A percentile compares a stretch with the other conserved stretches of the same genome.
phyloP scores from a whole-genome alignment of 2,329 filamentous ascomycete species.

The Sporothrix inflata region DNA sequence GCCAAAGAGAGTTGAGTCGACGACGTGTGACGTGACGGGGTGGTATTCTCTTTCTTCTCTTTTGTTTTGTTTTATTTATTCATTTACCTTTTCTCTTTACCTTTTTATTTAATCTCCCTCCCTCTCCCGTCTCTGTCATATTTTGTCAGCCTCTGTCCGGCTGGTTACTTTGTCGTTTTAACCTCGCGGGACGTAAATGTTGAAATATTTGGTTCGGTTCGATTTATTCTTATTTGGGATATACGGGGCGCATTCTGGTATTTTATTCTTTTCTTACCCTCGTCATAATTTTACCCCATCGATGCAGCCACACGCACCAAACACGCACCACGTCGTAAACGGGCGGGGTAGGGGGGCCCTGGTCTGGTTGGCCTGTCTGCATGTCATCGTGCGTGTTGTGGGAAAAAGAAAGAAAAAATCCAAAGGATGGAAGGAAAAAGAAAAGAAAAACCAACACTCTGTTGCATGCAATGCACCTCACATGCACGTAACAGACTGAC shows the following conservation, averaged over 20 bases:
- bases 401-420: neutral
- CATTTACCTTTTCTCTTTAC: too few relatives aligned
- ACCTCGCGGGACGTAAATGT: neutral
- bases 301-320: neutral
- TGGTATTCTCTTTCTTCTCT: neutral
- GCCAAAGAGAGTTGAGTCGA: neutral
- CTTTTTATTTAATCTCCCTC: neutral
- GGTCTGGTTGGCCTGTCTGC: neutral
- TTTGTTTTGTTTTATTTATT: neutral
- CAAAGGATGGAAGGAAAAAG: neutral
- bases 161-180: neutral
- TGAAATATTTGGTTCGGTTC: neutral
- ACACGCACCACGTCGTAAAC: conserved; percentile 18
- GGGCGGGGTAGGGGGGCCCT: conserved; percentile 4
- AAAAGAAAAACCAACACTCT: neutral
- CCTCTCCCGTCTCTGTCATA: neutral
- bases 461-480: neutral
- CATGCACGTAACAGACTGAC: conserved; percentile 11
- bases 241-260: neutral
- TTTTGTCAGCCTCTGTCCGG: neutral
- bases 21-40: neutral
- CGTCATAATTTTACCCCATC: neutral
- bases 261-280: neutral
- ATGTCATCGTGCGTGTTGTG: neutral
- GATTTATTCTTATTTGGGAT: neutral